Percentiles rank a stretch among this genome's conserved stretches.
These are phyloP conservation scores for Nectriaceae sp. DNA, from an alignment of 2,329 filamentous ascomycete genomes.

Conservation along the genomic window DNA sequence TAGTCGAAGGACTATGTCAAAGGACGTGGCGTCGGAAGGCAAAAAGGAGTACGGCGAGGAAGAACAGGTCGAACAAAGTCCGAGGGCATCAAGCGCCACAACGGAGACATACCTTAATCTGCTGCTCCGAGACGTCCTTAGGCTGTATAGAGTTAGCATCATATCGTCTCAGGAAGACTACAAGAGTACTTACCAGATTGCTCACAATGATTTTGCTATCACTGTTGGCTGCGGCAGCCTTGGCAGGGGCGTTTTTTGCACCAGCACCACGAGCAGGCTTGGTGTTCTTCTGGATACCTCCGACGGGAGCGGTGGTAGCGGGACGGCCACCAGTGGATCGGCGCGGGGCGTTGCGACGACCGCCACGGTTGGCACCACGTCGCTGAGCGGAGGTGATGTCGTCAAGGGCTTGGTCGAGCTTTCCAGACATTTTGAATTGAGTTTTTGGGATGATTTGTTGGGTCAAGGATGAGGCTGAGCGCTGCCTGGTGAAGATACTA, in stretches of 20 bases:
- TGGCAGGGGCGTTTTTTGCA: constrained; percentile 65
- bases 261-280: constrained; percentile 60
- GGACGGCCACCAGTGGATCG: constrained; percentile 53
- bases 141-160: constrained; percentile 66
- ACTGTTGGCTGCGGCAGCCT: constrained; percentile 60
- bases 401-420: constrained; percentile 96
- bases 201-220: constrained; percentile 98
- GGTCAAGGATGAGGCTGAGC: constrained; percentile 13
- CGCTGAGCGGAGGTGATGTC: constrained; percentile 87
- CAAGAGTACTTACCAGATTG: constrained; percentile 76
- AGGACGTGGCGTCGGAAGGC: constrained; percentile 30
- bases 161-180: background rate
- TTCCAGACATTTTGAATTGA: constrained; percentile 75
- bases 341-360: constrained; percentile 52
- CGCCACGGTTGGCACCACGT: constrained; percentile 58
- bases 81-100: constrained; percentile 68
- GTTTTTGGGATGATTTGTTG: constrained; percentile 20
- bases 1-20: constrained; percentile 19
- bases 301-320: constrained; percentile 69
- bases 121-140: constrained; percentile 91
- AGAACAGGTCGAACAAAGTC: constrained; percentile 68
- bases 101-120: constrained; percentile 99
- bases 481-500: constrained; percentile 7
- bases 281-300: constrained; percentile 81
- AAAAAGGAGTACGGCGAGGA: constrained; percentile 41